A percentile compares a stretch with the other conserved stretches of the same genome.
phyloP scores from a whole-genome alignment of 495 filamentous ascomycete species.

The Aspergillus incahuasiensis region DNA sequence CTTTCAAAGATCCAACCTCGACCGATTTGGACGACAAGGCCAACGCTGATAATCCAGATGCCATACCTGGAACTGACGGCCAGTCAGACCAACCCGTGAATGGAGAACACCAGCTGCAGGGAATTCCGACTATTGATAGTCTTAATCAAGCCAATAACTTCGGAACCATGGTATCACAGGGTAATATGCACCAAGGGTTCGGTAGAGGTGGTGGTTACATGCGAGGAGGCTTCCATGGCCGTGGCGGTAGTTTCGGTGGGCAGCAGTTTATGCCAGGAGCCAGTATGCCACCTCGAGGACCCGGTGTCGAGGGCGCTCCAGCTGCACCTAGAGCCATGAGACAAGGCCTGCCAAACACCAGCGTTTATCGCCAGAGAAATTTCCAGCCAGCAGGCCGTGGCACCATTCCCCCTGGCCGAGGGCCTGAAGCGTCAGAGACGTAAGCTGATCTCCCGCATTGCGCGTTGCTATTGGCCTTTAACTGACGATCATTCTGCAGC shows the following conservation, averaged over 20 bases:
- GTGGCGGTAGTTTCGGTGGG: constrained; percentile 27
- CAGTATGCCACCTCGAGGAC: constrained; percentile 39
- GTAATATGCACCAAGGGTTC: constrained; percentile 29
- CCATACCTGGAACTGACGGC: not conserved
- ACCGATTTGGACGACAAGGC: constrained; percentile 12
- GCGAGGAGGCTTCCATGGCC: constrained; percentile 25
- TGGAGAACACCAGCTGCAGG: constrained; percentile 29
- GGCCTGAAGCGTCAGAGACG: constrained; percentile 30
- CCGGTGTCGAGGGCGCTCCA: constrained; percentile 74
- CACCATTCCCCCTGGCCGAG: constrained; percentile 16
- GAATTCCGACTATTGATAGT: constrained; percentile 45
- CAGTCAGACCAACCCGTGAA: constrained; percentile 2
- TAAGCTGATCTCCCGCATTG: constrained; percentile 23
- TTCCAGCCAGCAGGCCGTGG: constrained; percentile 28
- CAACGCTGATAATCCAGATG: constrained; percentile 6
- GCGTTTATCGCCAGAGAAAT: constrained; percentile 45
- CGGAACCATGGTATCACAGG: constrained; percentile 17
- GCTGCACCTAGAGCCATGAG: constrained; percentile 92
- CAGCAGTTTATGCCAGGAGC: constrained; percentile 19
- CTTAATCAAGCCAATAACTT: constrained; percentile 28
- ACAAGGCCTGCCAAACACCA: constrained; percentile 75
- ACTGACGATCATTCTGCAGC: not conserved
- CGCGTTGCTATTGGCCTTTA: too few relatives aligned
- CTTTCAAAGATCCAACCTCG: constrained; percentile 15
- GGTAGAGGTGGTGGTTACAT: constrained; percentile 37